Percentiles rank a stretch among this genome's conserved stretches.
Evolutionary conservation across 2,329 filamentous ascomycete genomes (phyloP).

Genomic region (Pseudopyricularia javanii): DNA sequence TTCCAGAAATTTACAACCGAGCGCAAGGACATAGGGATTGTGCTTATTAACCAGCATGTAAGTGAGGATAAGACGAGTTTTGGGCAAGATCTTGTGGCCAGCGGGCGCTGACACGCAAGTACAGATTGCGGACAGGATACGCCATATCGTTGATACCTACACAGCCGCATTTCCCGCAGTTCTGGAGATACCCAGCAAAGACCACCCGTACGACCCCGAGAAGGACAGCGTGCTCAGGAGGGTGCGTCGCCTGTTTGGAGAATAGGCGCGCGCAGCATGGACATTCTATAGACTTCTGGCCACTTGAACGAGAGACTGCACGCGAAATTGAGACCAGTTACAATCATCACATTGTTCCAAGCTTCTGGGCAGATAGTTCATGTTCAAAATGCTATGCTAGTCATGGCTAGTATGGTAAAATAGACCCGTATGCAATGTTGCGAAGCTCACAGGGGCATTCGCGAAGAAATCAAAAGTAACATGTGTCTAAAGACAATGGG

Average conservation of each 20-base stretch:
- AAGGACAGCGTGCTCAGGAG: slow-evolving; percentile 95
- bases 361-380: neutral
- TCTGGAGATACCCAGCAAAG: slow-evolving; percentile 95
- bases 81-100: neutral
- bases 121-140: slow-evolving; percentile 87
- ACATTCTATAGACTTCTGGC: no score
- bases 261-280: slow-evolving; percentile 28
- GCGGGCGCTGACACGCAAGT: neutral
- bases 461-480: neutral
- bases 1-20: slow-evolving; percentile 83
- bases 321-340: no score
- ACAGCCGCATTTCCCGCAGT: slow-evolving; percentile 92
- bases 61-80: slow-evolving; percentile 12
- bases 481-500: neutral
- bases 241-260: slow-evolving; percentile 56
- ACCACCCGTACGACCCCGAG: slow-evolving; percentile 96
- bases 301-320: no score
- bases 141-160: slow-evolving; percentile 80
- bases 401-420: neutral
- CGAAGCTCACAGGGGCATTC: neutral
- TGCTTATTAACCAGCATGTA: slow-evolving; percentile 97
- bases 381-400: neutral
- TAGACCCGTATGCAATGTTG: neutral
- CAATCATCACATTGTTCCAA: neutral
- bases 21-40: slow-evolving; percentile 91